A percentile compares a stretch with the other conserved stretches of the same genome.
These are phyloP conservation scores for Claviceps digitariae DNA, from an alignment of 2,329 filamentous ascomycete species.

Conservation along the genomic window DNA sequence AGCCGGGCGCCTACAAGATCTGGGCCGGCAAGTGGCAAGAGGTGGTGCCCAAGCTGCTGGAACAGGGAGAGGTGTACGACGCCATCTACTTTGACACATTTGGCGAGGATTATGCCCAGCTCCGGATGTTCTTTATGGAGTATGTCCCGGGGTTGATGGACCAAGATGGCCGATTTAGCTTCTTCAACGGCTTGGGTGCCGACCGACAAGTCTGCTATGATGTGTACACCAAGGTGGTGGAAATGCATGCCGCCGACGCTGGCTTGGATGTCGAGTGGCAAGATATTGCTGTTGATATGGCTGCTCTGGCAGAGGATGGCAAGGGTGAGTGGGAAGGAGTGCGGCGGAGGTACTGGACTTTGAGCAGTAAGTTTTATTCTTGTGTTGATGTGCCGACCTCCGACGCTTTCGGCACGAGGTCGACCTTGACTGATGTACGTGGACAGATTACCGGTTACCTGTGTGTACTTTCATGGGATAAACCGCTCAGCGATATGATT, in stretches of 20 bases:
- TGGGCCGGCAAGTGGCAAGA: constrained; percentile 67
- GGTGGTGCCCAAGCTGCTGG: constrained; percentile 53
- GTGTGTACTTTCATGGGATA: constrained; percentile 61
- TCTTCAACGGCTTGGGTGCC: constrained; percentile 84
- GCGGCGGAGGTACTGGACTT: constrained; percentile 76
- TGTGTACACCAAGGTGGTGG: constrained; percentile 83
- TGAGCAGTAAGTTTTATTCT: constrained; percentile 36
- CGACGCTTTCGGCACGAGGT: neutral
- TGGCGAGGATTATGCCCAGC: constrained; percentile 79
- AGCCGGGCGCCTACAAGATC: constrained; percentile 57
- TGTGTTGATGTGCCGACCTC: neutral
- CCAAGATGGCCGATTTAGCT: constrained; percentile 61
- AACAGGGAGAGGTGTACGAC: constrained; percentile 59
- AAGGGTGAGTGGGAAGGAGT: constrained; percentile 80
- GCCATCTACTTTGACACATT: constrained; percentile 98
- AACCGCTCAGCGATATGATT: constrained; percentile 3
- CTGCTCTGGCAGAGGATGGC: constrained; percentile 48
- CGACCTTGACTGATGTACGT: neutral
- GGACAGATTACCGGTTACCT: constrained; percentile 55
- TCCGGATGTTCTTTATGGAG: constrained; percentile 79
- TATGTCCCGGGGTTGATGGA: constrained; percentile 69
- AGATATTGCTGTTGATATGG: constrained; percentile 58
- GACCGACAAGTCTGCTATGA: constrained; percentile 91
- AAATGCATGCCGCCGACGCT: constrained; percentile 80
- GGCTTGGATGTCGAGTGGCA: constrained; percentile 84